phyloP scores from a whole-genome alignment of 2,329 filamentous ascomycete genomes.

The Raffaelea albimanens region DNA sequence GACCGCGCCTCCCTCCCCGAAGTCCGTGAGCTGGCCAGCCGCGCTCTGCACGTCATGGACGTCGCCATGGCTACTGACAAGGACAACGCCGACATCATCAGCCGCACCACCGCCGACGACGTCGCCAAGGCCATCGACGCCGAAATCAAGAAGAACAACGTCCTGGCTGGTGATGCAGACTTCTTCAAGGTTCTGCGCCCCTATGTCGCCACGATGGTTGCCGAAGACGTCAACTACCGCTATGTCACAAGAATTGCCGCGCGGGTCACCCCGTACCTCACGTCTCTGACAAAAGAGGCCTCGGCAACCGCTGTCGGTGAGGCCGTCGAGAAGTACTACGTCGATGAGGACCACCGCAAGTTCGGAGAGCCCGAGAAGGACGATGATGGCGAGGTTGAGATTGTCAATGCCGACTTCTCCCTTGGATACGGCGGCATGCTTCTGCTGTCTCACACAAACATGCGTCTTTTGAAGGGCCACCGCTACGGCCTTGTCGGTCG shows the following conservation, averaged over 20 bases:
- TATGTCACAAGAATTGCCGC: slow-evolving; percentile 62
- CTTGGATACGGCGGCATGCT: slow-evolving; percentile 97
- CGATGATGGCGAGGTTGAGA: slow-evolving; percentile 86
- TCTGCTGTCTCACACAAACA: slow-evolving; percentile 87
- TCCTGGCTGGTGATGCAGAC: slow-evolving; percentile 43
- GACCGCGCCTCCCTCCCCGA: slow-evolving; percentile 88
- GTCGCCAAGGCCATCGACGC: slow-evolving; percentile 66
- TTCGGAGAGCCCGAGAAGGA: slow-evolving; percentile 77
- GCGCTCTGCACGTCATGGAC: slow-evolving; percentile 78
- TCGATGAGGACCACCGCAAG: slow-evolving; percentile 79
- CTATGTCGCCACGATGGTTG: slow-evolving; percentile 77
- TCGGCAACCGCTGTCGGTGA: slow-evolving; percentile 56
- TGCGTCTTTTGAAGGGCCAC: slow-evolving; percentile 90
- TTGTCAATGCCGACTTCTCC: slow-evolving; percentile 96
- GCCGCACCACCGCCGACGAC: slow-evolving; percentile 61
- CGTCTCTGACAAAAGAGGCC: slow-evolving; percentile 54
- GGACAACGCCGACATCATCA: slow-evolving; percentile 40
- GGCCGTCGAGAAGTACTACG: slow-evolving; percentile 66
- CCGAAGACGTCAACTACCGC: slow-evolving; percentile 79
- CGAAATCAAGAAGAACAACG: slow-evolving; percentile 60
- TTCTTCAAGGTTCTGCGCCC: slow-evolving; percentile 59
- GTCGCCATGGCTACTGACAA: slow-evolving; percentile 78
- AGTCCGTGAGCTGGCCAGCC: slow-evolving; percentile 79
- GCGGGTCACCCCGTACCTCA: slow-evolving; percentile 66
- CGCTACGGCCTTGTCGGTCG: slow-evolving; percentile 94